Conservation (phyloP, 352 stramenopile species). For the Phytopythium sindhum region DNA sequence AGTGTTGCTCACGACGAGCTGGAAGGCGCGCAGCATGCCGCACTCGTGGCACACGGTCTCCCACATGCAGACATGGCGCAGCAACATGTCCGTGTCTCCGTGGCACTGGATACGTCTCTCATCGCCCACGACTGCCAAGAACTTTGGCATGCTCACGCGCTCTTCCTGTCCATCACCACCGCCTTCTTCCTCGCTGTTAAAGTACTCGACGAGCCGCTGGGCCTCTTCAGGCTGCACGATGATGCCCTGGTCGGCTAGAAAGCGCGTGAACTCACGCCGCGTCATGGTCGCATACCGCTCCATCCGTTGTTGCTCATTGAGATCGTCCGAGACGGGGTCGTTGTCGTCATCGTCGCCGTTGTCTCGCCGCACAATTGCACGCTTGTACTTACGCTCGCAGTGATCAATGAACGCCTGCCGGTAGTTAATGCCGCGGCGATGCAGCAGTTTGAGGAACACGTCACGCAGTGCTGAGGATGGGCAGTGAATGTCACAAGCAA, state of each 20-base stretch:
- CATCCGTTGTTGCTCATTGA: conserved; percentile 65
- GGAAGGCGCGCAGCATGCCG: conserved; percentile 89
- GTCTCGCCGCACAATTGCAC: conserved; percentile 44
- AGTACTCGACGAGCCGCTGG: conserved; percentile 83
- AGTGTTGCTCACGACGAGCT: conserved; percentile 61
- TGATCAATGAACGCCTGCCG: conserved; percentile 71
- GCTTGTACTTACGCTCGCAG: conserved; percentile 54
- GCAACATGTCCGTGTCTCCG: conserved; percentile 69
- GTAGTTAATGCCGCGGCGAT: conserved; percentile 87
- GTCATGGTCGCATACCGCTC: conserved; percentile 46
- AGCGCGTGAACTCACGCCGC: conserved; percentile 44
- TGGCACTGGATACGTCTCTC: conserved; percentile 55
- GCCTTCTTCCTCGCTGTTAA: conserved; percentile 70
- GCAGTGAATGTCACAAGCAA: conserved; percentile 88
- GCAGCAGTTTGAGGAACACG: conserved; percentile 90
- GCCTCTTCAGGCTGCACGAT: conserved; percentile 77
- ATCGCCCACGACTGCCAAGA: conserved; percentile 82
- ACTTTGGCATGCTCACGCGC: conserved; percentile 51
- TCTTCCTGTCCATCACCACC: conserved; percentile 5
- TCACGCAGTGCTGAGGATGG: conserved; percentile 83
- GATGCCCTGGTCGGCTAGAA: conserved; percentile 74
- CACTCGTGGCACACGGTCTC: conserved; percentile 90
- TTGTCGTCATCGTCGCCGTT: conserved; percentile 52
- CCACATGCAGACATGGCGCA: conserved; percentile 89
- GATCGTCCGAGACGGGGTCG: conserved; percentile 51